Evolutionary conservation across 306 rosid genomes (phyloP), one percentile per base, ranked within the genome.

Genomic region (Trifolium dubium): DNA sequence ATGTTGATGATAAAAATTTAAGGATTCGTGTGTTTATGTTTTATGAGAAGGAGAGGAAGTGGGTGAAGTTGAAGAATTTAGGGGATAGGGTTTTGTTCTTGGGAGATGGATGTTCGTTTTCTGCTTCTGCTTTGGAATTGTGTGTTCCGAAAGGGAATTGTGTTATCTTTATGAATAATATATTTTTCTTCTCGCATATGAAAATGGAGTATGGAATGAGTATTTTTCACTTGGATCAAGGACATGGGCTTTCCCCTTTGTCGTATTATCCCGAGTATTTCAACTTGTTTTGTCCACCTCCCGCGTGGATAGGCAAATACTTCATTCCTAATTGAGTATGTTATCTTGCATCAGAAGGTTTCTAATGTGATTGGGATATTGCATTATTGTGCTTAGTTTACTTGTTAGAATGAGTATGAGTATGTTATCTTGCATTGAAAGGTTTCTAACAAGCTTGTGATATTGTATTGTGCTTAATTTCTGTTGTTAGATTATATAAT

Each of bases 251-350:
- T 77, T 79, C 67, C 0, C 88, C 83, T 53, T 67, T 93, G 64
- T 40, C 80, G 3, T 79, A 85, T 77, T 74, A 11, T 50, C 88
- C 90, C 0, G 81, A 74, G 47, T 78, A 80, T 73, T 71, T 73
- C 5, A 75, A 81, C 79, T 78, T 93, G 76, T 89, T 93, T 76
- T 88, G 96, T 89, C 93, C 96, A 3, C 89, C 90, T 4, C 97
- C 96, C 1, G 64, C 74, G 14, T 91, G 97, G 40, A 35, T 35
- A 0, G 2, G 5, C 9, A 6, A 32, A 32, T 5, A 8, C 40
- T 35, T 7, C 40, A 35, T 35, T 35, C 9, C 8, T 35, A 35
- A 1, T 6, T 6, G 9, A 35, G 40, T 17, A 15, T 46, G 66
- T 49, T 31, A 11, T 17, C 23, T 44, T 35, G 40, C 40, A 35